Evolutionary conservation across 2,329 filamentous ascomycete species (phyloP), one percentile per base, ranked within the genome.

Genomic region (Beauveria sp.): DNA sequence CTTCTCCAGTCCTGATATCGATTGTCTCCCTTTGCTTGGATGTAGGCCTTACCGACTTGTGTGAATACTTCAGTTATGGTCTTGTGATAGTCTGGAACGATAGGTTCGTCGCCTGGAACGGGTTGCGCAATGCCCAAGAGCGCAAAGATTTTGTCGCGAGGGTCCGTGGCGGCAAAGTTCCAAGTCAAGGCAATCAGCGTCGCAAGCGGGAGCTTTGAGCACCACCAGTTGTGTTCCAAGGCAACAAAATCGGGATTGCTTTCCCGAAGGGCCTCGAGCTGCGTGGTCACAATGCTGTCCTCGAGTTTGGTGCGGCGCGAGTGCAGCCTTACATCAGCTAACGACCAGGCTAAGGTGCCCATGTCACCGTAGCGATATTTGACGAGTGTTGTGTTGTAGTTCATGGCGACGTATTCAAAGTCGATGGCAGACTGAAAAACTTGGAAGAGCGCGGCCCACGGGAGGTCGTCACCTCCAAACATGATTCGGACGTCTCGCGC

Each of bases 121-220:
- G 62, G 14, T 31, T 50, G 3, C 46, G 46, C 60, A 45, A 67
- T 60, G 22, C 64, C 65, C 24, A 65, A 46, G 38, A 68, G 52
- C 16, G 62, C 66, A 24, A 63, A 66, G 14, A 66, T 52, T n/a
- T 65, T 65, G 60, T 66, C 66, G 3, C 64, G 60, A 2, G 65
- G 63, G n/a, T 68, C 62, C 8, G 58, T 58, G 24, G 53, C 60
- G 28, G 62, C 49, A 43, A 66, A 62, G 16, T 65, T 60, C 22
- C 65, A 64, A 10, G 63, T 66, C 18, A 65, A 62, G 1, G 62
- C 54, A 10, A 66, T 46, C 1, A 50, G 42, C 3, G 54, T 61
- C 9, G 58, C 24, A 5, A 63, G 60, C 9, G 63, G 43, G 4
- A 55, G 59, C 9, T 46, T 49, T 16, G 56, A 57, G 31, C 45